Conservation (phyloP, 352 stramenopile genomes). For the Globisporangium alternatum region DNA sequence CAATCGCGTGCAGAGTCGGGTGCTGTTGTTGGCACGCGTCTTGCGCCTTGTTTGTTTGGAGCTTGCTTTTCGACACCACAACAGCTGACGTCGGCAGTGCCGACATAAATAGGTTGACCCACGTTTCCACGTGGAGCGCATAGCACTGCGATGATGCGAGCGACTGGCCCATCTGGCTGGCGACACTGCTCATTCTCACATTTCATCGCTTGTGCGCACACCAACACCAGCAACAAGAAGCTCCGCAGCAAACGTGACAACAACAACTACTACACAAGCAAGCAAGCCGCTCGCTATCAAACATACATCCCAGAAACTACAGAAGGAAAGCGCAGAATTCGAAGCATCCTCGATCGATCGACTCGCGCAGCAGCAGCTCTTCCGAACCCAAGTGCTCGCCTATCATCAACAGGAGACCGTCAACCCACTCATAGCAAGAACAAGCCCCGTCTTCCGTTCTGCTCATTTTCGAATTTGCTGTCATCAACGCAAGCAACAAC, state of each 20-base stretch:
- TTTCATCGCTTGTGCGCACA: conserved; percentile 13
- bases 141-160: not conserved
- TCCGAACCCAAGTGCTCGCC: conserved; percentile 2
- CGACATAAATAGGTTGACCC: conserved; percentile 16
- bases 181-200: conserved; percentile 13
- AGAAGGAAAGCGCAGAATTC: conserved; percentile 13
- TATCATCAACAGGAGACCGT: not conserved
- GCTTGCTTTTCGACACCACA: conserved; percentile 7
- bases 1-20: too few relatives aligned
- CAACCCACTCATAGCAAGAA: not conserved
- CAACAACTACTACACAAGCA: conserved; percentile 7
- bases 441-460: conserved; percentile 11
- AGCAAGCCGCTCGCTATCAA: not conserved
- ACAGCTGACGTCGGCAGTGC: conserved; percentile 7
- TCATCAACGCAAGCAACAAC: conserved; percentile 5
- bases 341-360: conserved; percentile 5
- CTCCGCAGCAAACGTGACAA: not conserved
- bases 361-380: not conserved
- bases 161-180: conserved; percentile 13
- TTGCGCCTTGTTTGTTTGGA: not conserved
- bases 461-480: conserved; percentile 25
- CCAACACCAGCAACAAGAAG: conserved; percentile 3
- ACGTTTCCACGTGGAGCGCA: not conserved
- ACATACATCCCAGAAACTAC: not conserved
- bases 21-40: not conserved